Evolutionary conservation across 345 rosid species (phyloP), one percentile per base, ranked within the genome.

Genomic region (Populus ilicifolia): DNA sequence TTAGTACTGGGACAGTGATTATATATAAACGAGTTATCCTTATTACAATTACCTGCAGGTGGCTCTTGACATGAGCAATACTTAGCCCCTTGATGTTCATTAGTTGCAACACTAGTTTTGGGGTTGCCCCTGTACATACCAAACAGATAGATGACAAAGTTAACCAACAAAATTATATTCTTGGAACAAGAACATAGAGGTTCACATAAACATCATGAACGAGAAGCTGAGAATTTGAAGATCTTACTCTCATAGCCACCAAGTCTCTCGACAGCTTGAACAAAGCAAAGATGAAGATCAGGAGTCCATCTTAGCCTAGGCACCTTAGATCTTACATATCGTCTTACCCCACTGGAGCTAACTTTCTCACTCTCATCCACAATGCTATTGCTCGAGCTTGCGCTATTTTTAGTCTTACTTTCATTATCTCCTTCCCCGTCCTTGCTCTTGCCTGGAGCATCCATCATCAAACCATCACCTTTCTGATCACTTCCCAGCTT

Each of bases 31-130:
- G 2, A 43, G 12, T 43, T 43, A 43, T 43, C 14, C 46, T 10
- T 41, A 41, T 41, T 41, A 43, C 46, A 70, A 20, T 74, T 76
- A 93, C 98, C 94, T 93, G 98, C 63, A 93, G 87, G 81, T 93
- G 98, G 84, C 97, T 91, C 87, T 93, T 93, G 73, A 93, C 97
- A 86, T 93, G 94, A 80, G 96, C 94, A 79, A 93, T 93, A 81
- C 87, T 88, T 66, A 93, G 97, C 30, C 94, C 98, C 88, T 91
- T 93, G 72, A 90, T 87, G 76, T 89, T 90, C 98, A 93, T 93
- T 81, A 85, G 75, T 76, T 90, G 91, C 81, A 91, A 89, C 77
- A 93, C 98, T 83, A 93, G 74, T 77, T 93, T 93, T 11, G 98
- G 98, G 16, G 98, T 93, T 75, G 97, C 98, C 84, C 90, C 98